Base-by-base conservation (phyloP, 1,284 basidiomycete genomes). In the Gomphus bonarii region DNA sequence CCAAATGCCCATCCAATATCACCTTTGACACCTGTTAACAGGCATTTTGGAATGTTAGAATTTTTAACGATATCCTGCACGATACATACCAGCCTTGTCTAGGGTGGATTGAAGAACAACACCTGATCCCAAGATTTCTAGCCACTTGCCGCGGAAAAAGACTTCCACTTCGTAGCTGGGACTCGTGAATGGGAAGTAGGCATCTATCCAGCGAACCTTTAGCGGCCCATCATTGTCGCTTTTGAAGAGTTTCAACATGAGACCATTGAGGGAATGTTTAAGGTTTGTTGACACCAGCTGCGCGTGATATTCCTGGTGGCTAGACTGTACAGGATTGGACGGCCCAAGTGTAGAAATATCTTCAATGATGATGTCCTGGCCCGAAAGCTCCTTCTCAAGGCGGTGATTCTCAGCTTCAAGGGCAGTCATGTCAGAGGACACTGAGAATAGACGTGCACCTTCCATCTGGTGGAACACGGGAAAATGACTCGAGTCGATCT, bases 401-500 rank as follows among this genome's bases (percentile, higher is more conserved):
- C 74, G 72, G 38, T 72, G 79, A 63, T 91, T 78, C 53, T 76
- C 68, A 22, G 66, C 62, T 4, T 66, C 65, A 0, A 80, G 66
- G 16, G 69, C 66, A 49, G 75, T 72, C 72, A 84, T 74, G 1
- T 77, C 78, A 2, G 75, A 61, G 62, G 79, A 75, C 55, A 78
- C 73, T 48, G 75, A 72, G 63, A 89, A 94, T 52, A 97, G 83
- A 46, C 84, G 77, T 20, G 95, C 93, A 33, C 95, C 97, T 70
- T 99, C 97, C 75, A 97, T 93, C 72, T 99, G 97, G 72, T 99
- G 97, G 70, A 99, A 99, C 47, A 97, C 89, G 18, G 97, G 97
- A 70, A 98, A 98, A 70, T 99, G 97, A 10, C 88, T 91, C 20
- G 83, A 80, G 73, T 99, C 97, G 63, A 99, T 99, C 72, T 99